These are phyloP conservation scores for Plasmodium falciparum DNA, from an alignment of 169 alveolate genomes.

Conservation along the genomic window DNA sequence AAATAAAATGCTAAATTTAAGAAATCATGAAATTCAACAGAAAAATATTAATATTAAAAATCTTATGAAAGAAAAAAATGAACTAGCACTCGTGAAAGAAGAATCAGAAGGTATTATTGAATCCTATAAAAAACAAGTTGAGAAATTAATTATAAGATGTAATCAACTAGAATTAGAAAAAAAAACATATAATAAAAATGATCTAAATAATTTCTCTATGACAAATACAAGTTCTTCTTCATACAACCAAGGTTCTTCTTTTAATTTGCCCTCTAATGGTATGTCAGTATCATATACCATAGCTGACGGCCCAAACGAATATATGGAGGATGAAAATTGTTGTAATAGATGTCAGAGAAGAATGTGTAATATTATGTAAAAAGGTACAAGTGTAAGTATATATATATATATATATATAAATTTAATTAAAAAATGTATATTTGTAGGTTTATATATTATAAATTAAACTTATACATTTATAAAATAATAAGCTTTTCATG, in stretches of 20 bases:
- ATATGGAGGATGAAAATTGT: slow-evolving; percentile 36
- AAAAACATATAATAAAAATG: slow-evolving; percentile 15
- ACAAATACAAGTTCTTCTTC: slow-evolving; percentile 28
- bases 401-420: background rate
- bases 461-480: too few species aligned
- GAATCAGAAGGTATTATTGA: slow-evolving; percentile 71
- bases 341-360: slow-evolving; percentile 60
- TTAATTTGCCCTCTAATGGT: slow-evolving; percentile 20
- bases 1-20: slow-evolving; percentile 52
- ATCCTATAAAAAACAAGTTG: slow-evolving; percentile 71
- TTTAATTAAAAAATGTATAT: background rate
- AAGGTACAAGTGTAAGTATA: background rate
- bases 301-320: slow-evolving; percentile 49
- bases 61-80: slow-evolving; percentile 71
- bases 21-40: slow-evolving; percentile 71
- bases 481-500: background rate
- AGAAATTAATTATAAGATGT: slow-evolving; percentile 69
- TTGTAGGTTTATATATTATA: too few species aligned
- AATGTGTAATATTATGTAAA: slow-evolving; percentile 53
- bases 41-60: slow-evolving; percentile 60
- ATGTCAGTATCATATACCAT: slow-evolving; percentile 58
- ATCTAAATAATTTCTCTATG: slow-evolving; percentile 21
- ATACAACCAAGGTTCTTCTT: slow-evolving; percentile 30
- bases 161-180: slow-evolving; percentile 64
- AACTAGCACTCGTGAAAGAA: slow-evolving; percentile 57